A percentile compares a stretch with the other conserved stretches of the same genome.
These are phyloP conservation scores for Hypoxylon sp. DNA, from an alignment of 2,329 filamentous ascomycete genomes.

Conservation along the genomic window DNA sequence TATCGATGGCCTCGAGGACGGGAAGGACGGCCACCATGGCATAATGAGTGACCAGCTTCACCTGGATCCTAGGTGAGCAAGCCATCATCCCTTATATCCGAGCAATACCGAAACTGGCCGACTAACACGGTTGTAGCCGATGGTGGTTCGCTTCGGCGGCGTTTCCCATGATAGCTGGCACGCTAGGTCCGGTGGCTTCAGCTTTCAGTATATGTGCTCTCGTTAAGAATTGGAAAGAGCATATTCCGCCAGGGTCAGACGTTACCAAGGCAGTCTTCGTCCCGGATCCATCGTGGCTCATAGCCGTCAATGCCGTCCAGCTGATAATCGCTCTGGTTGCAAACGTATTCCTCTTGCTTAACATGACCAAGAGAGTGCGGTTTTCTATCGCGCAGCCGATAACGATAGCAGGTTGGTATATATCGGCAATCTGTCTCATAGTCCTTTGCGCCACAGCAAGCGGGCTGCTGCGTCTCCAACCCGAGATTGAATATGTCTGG, in stretches of 20 bases:
- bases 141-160: slow-evolving; percentile 77
- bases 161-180: slow-evolving; percentile 85
- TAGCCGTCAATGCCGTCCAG: slow-evolving; percentile 82
- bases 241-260: slow-evolving; percentile 63
- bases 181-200: slow-evolving; percentile 87
- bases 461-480: slow-evolving; percentile 66
- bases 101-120: slow-evolving; percentile 1
- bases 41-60: slow-evolving; percentile 60
- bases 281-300: slow-evolving; percentile 80
- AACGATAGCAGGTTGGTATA: slow-evolving; percentile 85
- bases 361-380: slow-evolving; percentile 85
- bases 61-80: slow-evolving; percentile 61
- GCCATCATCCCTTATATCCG: neutral
- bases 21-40: slow-evolving; percentile 51
- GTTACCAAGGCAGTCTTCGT: slow-evolving; percentile 68
- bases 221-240: slow-evolving; percentile 83
- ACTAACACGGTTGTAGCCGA: slow-evolving; percentile 57
- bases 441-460: slow-evolving; percentile 76
- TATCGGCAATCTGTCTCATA: slow-evolving; percentile 75
- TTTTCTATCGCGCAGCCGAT: slow-evolving; percentile 87
- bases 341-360: slow-evolving; percentile 86
- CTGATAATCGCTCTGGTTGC: slow-evolving; percentile 82
- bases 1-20: slow-evolving; percentile 42
- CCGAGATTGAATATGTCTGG: slow-evolving; percentile 69
- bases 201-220: slow-evolving; percentile 89